phyloP scores from a whole-genome alignment of 176 grass and related monocot species.

The Neostapfia colusana region DNA sequence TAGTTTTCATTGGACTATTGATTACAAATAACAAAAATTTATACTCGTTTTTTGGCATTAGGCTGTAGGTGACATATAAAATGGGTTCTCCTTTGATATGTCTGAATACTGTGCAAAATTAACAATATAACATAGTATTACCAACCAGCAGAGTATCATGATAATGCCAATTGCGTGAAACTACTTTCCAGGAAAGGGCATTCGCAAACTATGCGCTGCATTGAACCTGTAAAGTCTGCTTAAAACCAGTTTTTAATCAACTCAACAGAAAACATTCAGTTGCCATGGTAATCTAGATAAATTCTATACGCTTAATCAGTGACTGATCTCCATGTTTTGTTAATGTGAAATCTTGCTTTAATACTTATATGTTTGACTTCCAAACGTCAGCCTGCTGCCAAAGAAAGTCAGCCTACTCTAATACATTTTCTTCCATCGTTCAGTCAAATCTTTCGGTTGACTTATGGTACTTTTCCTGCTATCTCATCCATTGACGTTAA shows the following conservation, averaged over 20 bases:
- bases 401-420: neutral
- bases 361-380: neutral
- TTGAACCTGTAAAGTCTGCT: too few relatives aligned
- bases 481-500: neutral
- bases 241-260: too few relatives aligned
- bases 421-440: neutral
- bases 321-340: too few relatives aligned
- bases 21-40: neutral
- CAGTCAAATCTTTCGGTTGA: neutral
- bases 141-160: neutral
- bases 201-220: too few relatives aligned
- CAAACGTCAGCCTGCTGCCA: neutral
- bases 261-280: too few relatives aligned
- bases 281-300: too few relatives aligned
- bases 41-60: neutral
- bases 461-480: neutral
- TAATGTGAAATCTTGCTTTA: neutral
- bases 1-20: slow-evolving; percentile 29
- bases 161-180: too few relatives aligned
- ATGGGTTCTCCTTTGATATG: neutral
- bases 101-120: neutral
- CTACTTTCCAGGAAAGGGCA: too few relatives aligned
- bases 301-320: too few relatives aligned
- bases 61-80: neutral
- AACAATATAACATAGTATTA: neutral